Evolutionary conservation across 2,329 filamentous ascomycete genomes (phyloP), one percentile per base, ranked within the genome.

Genomic region (Pseudocercospora musae): DNA sequence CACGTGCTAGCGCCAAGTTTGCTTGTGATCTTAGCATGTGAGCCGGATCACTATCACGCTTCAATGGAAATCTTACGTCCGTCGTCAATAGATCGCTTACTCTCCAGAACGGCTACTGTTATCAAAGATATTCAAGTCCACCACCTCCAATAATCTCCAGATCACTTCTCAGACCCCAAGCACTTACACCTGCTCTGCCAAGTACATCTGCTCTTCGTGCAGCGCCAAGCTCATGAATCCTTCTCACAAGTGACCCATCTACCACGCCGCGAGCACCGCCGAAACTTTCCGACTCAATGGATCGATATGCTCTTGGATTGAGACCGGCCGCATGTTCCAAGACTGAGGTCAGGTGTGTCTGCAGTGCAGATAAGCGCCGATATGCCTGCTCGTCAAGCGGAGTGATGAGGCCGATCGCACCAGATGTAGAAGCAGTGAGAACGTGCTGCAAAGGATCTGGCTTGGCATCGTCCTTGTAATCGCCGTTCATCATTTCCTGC

Each of bases 301-400:
- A 74, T 13, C 95, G 84, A 77, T 94, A 91, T 0, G 88, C 91
- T 59, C 90, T 87, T 1, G 92, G 89, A 76, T 98, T 98, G 55
- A 97, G 81, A 0, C 91, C 92, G 7, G 88, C 91, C 4, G 89
- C 80, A 66, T 92, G 88, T 48, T 91, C 87, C 7, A 97, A 84
- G 0, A 88, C 87, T 33, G 87, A 90, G 8, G 88, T 82, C 1
- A 99, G 82, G 73, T 96, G 92, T 3, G 88, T 90, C 52, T 93
- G 86, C 3, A 99, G 81, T 1, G 91, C 91, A 3, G 88, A 88
- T 3, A 99, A 84, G 0, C 93, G 89, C 1, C 95, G 89, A 77
- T 98, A 98, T 10, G 88, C 83, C 5, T 88, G 82, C 76, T 98
- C 94, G 0, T 87, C 81, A 1, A 98, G 81, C 0, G 94, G 87